Percentiles rank a stretch among this genome's conserved stretches.
Conservation (phyloP, 2,329 filamentous ascomycete genomes). For the Trichoderma guizhouense region DNA sequence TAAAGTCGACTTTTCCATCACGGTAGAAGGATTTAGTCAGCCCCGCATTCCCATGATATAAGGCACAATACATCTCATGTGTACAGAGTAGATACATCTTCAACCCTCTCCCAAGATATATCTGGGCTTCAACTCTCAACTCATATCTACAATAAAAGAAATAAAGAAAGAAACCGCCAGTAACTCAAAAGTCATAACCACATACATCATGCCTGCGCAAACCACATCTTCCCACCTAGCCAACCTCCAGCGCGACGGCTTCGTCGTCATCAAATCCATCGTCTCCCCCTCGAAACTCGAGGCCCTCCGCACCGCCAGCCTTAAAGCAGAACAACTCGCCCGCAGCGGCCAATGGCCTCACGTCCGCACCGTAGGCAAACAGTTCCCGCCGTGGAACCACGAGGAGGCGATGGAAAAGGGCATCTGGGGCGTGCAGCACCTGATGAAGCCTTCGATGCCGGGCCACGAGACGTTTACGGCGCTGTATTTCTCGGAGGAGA, state of each 20-base stretch:
- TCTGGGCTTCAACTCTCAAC: neutral
- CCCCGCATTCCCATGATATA: neutral
- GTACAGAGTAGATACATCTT: neutral
- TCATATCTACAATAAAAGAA: neutral
- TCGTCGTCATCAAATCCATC: constrained; percentile 66
- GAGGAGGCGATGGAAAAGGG: constrained; percentile 48
- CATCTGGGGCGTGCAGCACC: constrained; percentile 88
- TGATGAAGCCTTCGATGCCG: constrained; percentile 70
- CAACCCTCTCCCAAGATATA: neutral
- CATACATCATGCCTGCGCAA: constrained; percentile 21
- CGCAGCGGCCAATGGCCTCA: constrained; percentile 74
- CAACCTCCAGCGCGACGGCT: constrained; percentile 67
- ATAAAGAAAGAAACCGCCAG: neutral
- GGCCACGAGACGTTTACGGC: constrained; percentile 59
- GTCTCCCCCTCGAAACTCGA: constrained; percentile 55
- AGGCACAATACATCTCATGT: neutral
- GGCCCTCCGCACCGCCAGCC: constrained; percentile 58
- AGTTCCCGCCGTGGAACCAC: constrained; percentile 83
- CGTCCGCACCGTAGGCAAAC: constrained; percentile 80
- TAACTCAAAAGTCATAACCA: neutral
- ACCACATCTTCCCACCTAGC: constrained; percentile 27
- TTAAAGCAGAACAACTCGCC: constrained; percentile 56
- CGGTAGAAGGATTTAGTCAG: neutral
- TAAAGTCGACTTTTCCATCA: neutral
- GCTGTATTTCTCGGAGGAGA: constrained; percentile 67